Conservation (phyloP, 768 basidiomycete genomes). For the Vararia minispora region DNA sequence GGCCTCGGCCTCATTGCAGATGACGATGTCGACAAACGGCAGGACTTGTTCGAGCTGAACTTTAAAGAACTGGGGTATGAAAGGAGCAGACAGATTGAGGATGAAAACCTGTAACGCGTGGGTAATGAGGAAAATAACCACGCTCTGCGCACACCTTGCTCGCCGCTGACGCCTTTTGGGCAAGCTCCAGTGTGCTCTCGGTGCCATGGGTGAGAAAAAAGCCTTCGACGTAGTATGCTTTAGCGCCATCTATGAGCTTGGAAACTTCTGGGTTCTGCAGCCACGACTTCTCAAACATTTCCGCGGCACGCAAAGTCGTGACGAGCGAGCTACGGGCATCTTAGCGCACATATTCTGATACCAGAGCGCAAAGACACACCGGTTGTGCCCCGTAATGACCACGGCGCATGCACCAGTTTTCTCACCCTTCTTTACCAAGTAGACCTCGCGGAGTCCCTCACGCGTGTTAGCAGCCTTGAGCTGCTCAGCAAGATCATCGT, state of each 20-base stretch:
- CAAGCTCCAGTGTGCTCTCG: slow-evolving; percentile 57
- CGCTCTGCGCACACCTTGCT: slow-evolving; percentile 51
- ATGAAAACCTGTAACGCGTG: slow-evolving; percentile 54
- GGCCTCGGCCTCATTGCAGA: slow-evolving; percentile 96
- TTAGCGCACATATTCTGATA: not conserved
- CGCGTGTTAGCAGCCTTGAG: slow-evolving; percentile 83
- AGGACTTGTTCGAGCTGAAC: slow-evolving; percentile 71
- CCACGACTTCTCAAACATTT: slow-evolving; percentile 78
- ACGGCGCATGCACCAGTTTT: slow-evolving; percentile 97
- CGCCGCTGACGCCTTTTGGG: slow-evolving; percentile 62
- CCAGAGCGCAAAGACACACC: slow-evolving; percentile 34
- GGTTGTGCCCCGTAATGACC: slow-evolving; percentile 84
- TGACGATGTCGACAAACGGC: slow-evolving; percentile 78
- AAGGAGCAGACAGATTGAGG: slow-evolving; percentile 93
- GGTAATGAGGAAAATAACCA: not conserved
- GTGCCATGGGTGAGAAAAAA: slow-evolving; percentile 95
- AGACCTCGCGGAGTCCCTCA: slow-evolving; percentile 82
- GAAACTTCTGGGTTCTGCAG: slow-evolving; percentile 67
- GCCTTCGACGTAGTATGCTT: slow-evolving; percentile 89
- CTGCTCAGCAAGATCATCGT: slow-evolving; percentile 86
- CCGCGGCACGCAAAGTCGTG: slow-evolving; percentile 83
- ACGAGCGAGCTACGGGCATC: slow-evolving; percentile 62
- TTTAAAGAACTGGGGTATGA: slow-evolving; percentile 91
- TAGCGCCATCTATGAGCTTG: slow-evolving; percentile 66
- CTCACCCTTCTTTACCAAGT: slow-evolving; percentile 77